phyloP scores from a whole-genome alignment of 129 eudicot genomes.

The Heracleum sosnowskyi region DNA sequence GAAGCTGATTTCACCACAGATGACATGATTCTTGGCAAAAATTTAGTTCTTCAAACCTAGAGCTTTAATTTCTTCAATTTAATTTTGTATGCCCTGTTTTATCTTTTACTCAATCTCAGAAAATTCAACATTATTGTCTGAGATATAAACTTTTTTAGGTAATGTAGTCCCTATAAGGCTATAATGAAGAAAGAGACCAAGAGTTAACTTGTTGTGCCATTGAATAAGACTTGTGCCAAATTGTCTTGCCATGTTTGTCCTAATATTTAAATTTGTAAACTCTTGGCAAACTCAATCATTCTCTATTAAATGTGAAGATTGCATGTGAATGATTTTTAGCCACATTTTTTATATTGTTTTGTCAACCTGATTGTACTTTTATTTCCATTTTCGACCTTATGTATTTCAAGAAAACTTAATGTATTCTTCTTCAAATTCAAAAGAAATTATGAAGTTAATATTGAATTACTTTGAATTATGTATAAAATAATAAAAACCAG shows the following conservation, averaged over 20 bases:
- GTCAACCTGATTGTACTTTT: too few species aligned
- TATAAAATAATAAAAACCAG: too few species aligned
- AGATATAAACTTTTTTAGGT: not conserved
- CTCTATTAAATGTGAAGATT: too few species aligned
- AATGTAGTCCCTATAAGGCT: not conserved
- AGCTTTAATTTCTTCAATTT: not conserved
- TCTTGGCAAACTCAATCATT: too few species aligned
- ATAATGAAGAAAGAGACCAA: not conserved
- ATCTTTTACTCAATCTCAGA: not conserved
- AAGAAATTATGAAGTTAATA: too few species aligned
- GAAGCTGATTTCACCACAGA: slow-evolving; percentile 56
- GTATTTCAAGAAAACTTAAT: too few species aligned
- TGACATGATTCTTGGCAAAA: slow-evolving; percentile 47
- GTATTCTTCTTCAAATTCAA: too few species aligned
- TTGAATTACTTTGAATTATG: too few species aligned
- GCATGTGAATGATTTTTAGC: too few species aligned
- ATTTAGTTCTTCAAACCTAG: slow-evolving; percentile 37
- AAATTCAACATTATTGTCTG: not conserved
- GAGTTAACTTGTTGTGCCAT: not conserved
- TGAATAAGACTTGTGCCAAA: not conserved
- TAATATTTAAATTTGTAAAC: too few species aligned
- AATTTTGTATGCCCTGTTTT: not conserved
- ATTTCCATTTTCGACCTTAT: too few species aligned
- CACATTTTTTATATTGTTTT: too few species aligned
- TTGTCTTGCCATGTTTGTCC: not conserved